phyloP scores from a whole-genome alignment of 106 monocot species.

The Dioscorea alata region DNA sequence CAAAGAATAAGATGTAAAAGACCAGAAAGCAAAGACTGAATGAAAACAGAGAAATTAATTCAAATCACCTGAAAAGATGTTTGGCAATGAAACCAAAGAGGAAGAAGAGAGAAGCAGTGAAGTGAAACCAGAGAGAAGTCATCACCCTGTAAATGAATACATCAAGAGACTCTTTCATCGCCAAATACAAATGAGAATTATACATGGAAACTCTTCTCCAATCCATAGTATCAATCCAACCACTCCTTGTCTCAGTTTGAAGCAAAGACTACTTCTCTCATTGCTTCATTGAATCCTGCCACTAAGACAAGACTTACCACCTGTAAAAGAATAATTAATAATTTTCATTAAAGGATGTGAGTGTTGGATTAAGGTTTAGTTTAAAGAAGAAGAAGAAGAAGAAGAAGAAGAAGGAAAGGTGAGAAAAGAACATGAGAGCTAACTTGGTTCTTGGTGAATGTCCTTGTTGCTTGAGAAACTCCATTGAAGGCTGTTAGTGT shows the following conservation, averaged over 20 bases:
- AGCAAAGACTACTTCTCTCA: neutral
- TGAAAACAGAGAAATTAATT: too few species aligned
- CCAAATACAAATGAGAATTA: too few species aligned
- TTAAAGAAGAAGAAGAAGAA: neutral
- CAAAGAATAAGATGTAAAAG: too few species aligned
- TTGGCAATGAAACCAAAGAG: constrained; percentile 14
- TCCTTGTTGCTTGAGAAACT: constrained; percentile 19
- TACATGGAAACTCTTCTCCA: neutral
- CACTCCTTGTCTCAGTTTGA: constrained; percentile 8
- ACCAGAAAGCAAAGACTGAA: too few species aligned
- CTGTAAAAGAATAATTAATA: too few species aligned
- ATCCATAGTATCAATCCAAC: neutral
- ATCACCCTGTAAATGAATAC: constrained; percentile 7
- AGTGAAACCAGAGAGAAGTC: neutral
- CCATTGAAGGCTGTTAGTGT: neutral
- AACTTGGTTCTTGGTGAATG: neutral
- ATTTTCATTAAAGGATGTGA: too few species aligned
- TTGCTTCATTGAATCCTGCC: too few species aligned
- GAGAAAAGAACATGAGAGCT: constrained; percentile 6
- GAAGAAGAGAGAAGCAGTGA: constrained; percentile 5
- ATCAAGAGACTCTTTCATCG: neutral
- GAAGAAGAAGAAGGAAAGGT: too few species aligned
- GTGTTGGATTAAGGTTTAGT: too few species aligned
- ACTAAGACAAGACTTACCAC: too few species aligned
- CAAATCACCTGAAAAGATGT: constrained; percentile 28